phyloP scores from a whole-genome alignment of 768 basidiomycete genomes.

The Trametes villosa region DNA sequence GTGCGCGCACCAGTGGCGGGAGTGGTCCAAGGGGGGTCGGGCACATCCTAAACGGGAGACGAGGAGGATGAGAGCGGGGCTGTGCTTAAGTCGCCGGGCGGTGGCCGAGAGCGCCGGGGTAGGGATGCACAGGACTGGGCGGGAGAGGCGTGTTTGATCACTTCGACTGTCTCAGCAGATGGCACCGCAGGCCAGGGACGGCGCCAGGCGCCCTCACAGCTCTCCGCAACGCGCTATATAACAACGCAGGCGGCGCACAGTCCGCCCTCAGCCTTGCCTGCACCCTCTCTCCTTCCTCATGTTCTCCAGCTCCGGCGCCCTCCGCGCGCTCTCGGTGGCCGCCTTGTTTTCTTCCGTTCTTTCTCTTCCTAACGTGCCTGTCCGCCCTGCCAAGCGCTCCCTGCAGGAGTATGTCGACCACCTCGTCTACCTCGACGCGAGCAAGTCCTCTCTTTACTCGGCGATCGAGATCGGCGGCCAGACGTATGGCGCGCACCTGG shows the following conservation, averaged over 20 bases:
- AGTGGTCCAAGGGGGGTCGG: too few relatives aligned
- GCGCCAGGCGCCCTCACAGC: conserved; percentile 9
- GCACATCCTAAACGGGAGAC: too few relatives aligned
- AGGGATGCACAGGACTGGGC: conserved; percentile 11
- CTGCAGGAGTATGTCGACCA: conserved; percentile 14
- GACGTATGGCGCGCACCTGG: conserved; percentile 15
- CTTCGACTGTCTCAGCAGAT: not conserved
- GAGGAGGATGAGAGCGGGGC: not conserved
- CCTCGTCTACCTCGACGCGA: conserved; percentile 16
- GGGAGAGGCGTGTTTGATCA: conserved; percentile 11
- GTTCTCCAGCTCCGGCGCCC: conserved; percentile 18
- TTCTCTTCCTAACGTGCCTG: conserved; percentile 11
- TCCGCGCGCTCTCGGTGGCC: conserved; percentile 18
- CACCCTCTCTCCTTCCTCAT: conserved; percentile 18
- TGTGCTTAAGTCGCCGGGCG: conserved; percentile 2
- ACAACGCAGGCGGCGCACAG: not conserved
- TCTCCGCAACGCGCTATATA: conserved; percentile 12
- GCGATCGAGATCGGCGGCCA: conserved; percentile 3
- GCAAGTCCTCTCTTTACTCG: conserved; percentile 12
- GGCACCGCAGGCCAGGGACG: not conserved
- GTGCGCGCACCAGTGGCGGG: too few relatives aligned
- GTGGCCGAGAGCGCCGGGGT: conserved; percentile 19
- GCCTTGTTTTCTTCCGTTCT: conserved; percentile 16
- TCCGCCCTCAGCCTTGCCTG: conserved; percentile 16
- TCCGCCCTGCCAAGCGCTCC: conserved; percentile 4